A percentile compares a stretch with the other conserved stretches of the same genome.
Evolutionary conservation across 208 protist genomes (phyloP).

Genomic region (Kentomonas sorsogonicus): DNA sequence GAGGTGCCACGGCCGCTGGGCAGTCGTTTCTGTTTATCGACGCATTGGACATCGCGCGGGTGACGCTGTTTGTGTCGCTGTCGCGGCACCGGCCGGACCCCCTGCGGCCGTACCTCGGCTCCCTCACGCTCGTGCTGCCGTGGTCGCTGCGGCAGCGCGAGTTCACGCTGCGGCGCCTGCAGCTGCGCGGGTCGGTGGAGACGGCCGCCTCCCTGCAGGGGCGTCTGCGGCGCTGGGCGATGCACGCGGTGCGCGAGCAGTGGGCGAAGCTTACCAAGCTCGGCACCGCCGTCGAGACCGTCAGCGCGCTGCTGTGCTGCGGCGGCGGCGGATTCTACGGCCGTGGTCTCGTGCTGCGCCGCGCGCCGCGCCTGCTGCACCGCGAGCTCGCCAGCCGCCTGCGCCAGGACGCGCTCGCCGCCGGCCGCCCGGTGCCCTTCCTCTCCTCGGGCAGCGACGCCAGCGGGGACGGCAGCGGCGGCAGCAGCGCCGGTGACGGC

Average conservation of each 20-base stretch:
- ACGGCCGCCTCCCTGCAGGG: constrained; percentile 37
- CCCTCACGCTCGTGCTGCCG: constrained; percentile 69
- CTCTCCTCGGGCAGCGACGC: neutral
- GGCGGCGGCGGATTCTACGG: constrained; percentile 17
- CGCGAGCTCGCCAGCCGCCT: neutral
- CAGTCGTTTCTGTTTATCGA: constrained; percentile 8
- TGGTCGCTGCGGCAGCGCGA: constrained; percentile 41
- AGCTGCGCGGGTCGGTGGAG: constrained; percentile 34
- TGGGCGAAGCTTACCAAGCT: constrained; percentile 80
- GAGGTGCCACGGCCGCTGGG: neutral
- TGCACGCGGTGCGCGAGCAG: constrained; percentile 58
- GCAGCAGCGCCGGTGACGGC: too few species aligned
- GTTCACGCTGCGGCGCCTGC: constrained; percentile 40
- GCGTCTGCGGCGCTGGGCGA: constrained; percentile 35
- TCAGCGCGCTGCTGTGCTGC: constrained; percentile 18
- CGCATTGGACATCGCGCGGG: neutral
- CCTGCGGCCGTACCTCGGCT: constrained; percentile 53
- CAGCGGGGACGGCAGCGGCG: neutral
- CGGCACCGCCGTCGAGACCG: constrained; percentile 43
- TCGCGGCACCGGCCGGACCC: constrained; percentile 41
- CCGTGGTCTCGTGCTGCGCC: neutral
- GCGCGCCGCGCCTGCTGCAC: neutral
- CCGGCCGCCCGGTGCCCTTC: neutral
- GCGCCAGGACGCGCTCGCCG: too few species aligned
- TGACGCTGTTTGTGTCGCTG: constrained; percentile 5